phyloP scores from a whole-genome alignment of 1,284 basidiomycete species.

The Sanghuangporus baumii region DNA sequence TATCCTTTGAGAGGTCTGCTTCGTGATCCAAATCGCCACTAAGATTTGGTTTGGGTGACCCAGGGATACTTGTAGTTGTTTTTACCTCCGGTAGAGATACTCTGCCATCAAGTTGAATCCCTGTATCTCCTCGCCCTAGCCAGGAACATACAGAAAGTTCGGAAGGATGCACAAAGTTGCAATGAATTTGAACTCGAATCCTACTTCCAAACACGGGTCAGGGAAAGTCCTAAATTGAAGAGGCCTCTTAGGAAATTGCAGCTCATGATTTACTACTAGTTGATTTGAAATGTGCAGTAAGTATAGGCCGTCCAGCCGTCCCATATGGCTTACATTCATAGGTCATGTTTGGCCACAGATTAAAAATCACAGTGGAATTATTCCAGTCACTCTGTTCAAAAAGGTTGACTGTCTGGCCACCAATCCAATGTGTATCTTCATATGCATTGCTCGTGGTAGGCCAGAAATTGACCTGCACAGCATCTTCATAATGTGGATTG shows the following conservation, averaged over 20 bases:
- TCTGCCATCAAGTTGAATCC: conserved; percentile 66
- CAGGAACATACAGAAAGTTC: conserved; percentile 61
- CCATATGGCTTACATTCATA: conserved; percentile 60
- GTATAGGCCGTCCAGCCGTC: too few species aligned
- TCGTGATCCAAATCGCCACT: too few species aligned
- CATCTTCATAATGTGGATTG: conserved; percentile 26
- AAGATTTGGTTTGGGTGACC: not conserved
- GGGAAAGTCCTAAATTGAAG: conserved; percentile 65
- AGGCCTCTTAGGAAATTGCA: conserved; percentile 48
- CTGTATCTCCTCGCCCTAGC: conserved; percentile 46
- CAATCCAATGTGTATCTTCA: conserved; percentile 37
- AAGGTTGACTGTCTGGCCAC: conserved; percentile 46
- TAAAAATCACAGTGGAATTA: conserved; percentile 45
- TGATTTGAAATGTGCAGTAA: not conserved
- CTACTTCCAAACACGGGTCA: conserved; percentile 49
- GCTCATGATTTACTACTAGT: conserved; percentile 13
- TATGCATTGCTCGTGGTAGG: not conserved
- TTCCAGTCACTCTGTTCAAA: conserved; percentile 58
- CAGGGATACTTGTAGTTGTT: not conserved
- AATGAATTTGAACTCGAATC: conserved; percentile 59
- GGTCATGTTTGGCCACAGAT: conserved; percentile 63
- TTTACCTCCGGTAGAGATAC: conserved; percentile 30
- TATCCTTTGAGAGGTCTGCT: not conserved
- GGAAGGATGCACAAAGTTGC: conserved; percentile 57
- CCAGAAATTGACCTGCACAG: conserved; percentile 43